Percentiles rank a stretch among this genome's conserved stretches.
These are phyloP conservation scores for Dalbergia cultrata DNA, from an alignment of 306 rosid genomes.

Conservation along the genomic window DNA sequence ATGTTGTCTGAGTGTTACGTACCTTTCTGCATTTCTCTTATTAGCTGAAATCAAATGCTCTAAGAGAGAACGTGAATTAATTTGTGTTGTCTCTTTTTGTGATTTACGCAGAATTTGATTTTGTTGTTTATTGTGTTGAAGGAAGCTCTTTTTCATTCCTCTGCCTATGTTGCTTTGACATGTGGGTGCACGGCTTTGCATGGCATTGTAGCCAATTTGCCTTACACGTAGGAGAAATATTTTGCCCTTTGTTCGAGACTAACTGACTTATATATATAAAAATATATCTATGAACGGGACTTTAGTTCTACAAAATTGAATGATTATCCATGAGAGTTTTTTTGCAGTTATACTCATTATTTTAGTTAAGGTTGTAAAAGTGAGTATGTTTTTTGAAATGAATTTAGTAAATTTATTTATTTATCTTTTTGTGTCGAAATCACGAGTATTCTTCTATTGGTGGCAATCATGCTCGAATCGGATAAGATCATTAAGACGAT, in stretches of 20 bases:
- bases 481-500: no score
- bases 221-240: neutral
- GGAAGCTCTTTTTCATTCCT: conserved; percentile 23
- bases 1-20: conserved; percentile 11
- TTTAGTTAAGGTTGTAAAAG: neutral
- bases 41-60: conserved; percentile 32
- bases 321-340: neutral
- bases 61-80: conserved; percentile 31
- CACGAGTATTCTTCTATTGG: no score
- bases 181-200: conserved; percentile 43
- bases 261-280: neutral
- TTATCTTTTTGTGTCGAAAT: no score
- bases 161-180: conserved; percentile 41
- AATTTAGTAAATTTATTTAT: neutral
- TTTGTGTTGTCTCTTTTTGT: conserved; percentile 15
- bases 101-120: conserved; percentile 39
- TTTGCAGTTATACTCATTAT: neutral
- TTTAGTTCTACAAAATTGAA: conserved; percentile 2
- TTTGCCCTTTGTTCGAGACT: neutral
- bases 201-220: neutral
- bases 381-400: neutral
- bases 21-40: conserved; percentile 68
- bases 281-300: conserved; percentile 5
- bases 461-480: no score
- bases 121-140: conserved; percentile 31